Evolutionary conservation across 2,329 filamentous ascomycete species (phyloP).

Genomic region (Verticillium alfalfae): DNA sequence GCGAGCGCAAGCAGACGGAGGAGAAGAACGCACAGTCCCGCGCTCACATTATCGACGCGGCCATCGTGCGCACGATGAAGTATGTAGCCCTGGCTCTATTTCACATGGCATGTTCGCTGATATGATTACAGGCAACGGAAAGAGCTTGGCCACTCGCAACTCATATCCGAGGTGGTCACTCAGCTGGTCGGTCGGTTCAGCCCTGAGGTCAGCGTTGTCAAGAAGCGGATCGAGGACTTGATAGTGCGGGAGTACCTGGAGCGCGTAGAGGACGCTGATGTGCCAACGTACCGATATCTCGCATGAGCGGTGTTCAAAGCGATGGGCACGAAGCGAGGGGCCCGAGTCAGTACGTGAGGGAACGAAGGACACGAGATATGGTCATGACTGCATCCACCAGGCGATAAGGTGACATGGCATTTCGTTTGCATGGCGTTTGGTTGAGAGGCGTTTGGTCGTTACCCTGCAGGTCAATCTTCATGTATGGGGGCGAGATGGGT

Average conservation of each 20-base stretch:
- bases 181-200: slow-evolving; percentile 66
- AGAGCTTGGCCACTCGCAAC: slow-evolving; percentile 60
- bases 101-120: slow-evolving; percentile 18
- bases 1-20: slow-evolving; percentile 65
- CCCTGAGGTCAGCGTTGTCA: slow-evolving; percentile 72
- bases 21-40: slow-evolving; percentile 70
- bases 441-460: neutral
- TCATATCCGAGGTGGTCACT: slow-evolving; percentile 67
- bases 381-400: neutral
- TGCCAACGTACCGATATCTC: slow-evolving; percentile 65
- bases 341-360: neutral
- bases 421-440: neutral
- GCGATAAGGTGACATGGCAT: neutral
- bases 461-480: neutral
- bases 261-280: slow-evolving; percentile 61
- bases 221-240: slow-evolving; percentile 73
- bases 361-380: neutral
- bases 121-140: slow-evolving; percentile 59
- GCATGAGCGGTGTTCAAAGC: slow-evolving; percentile 39
- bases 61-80: slow-evolving; percentile 82
- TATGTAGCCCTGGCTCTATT: slow-evolving; percentile 35
- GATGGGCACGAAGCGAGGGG: neutral
- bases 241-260: slow-evolving; percentile 75
- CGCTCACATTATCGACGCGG: slow-evolving; percentile 67
- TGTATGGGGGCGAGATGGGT: neutral